A percentile compares a stretch with the other conserved stretches of the same genome.
Conservation (phyloP, 352 stramenopile species). For the Phytophthora syringae region DNA sequence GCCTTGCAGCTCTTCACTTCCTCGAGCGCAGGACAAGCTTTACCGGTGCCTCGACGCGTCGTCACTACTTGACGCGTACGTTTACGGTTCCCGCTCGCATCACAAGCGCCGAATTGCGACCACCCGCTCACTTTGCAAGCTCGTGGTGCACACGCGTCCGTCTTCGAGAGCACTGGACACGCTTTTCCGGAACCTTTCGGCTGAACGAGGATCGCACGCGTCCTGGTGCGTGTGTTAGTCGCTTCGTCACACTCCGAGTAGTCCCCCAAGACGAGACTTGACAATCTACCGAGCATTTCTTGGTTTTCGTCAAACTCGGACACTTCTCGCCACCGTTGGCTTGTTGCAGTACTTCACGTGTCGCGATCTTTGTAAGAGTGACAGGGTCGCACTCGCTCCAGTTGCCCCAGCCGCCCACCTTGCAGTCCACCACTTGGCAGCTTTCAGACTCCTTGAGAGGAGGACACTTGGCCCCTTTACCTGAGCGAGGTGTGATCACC, state of each 20-base stretch:
- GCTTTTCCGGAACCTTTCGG: slow-evolving; percentile 45
- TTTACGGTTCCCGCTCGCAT: slow-evolving; percentile 43
- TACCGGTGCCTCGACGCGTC: slow-evolving; percentile 40
- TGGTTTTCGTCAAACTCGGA: slow-evolving; percentile 37
- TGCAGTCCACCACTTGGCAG: slow-evolving; percentile 58
- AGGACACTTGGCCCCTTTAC: slow-evolving; percentile 47
- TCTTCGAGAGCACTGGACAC: slow-evolving; percentile 46
- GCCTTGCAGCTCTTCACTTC: slow-evolving; percentile 47
- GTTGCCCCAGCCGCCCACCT: slow-evolving; percentile 47
- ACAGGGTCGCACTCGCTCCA: slow-evolving; percentile 48
- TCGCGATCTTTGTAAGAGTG: slow-evolving; percentile 43
- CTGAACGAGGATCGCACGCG: slow-evolving; percentile 43
- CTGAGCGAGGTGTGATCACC: slow-evolving; percentile 38
- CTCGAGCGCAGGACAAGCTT: slow-evolving; percentile 51
- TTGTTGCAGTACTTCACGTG: slow-evolving; percentile 34
- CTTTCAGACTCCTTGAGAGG: slow-evolving; percentile 36
- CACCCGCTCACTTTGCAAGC: slow-evolving; percentile 69
- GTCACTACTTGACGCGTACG: slow-evolving; percentile 44
- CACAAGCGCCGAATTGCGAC: slow-evolving; percentile 49
- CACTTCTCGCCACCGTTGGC: slow-evolving; percentile 54
- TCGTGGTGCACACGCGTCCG: slow-evolving; percentile 38
- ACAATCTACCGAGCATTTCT: slow-evolving; percentile 54
- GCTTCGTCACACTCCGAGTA: slow-evolving; percentile 44
- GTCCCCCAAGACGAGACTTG: slow-evolving; percentile 55
- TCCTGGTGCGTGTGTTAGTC: slow-evolving; percentile 37